A percentile compares a stretch with the other conserved stretches of the same genome.
Evolutionary conservation across 805 yeast species (phyloP).

Genomic region (Schwanniomyces pseudopolymorphus): DNA sequence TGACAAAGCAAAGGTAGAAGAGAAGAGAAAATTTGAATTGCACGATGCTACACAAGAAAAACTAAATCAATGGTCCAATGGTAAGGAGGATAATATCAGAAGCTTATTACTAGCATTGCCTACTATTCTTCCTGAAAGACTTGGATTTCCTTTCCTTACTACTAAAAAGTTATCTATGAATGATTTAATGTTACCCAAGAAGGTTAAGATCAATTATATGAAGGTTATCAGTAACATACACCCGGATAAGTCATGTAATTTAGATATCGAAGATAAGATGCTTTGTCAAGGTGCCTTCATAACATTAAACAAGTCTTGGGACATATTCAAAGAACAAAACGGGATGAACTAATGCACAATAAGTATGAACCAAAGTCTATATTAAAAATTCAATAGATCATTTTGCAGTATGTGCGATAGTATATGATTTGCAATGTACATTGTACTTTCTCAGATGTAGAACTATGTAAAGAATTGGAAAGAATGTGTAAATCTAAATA

Average conservation of each 20-base stretch:
- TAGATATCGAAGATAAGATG: constrained; percentile 70
- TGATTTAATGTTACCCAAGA: constrained; percentile 85
- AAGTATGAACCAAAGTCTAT: not conserved
- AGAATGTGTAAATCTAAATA: no score
- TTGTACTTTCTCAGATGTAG: no score
- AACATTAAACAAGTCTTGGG: constrained; percentile 88
- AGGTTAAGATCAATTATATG: constrained; percentile 82
- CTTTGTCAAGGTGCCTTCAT: constrained; percentile 87
- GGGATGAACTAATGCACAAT: constrained; percentile 8
- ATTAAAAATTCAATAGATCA: not conserved
- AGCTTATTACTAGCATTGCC: constrained; percentile 72
- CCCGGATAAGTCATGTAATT: constrained; percentile 75
- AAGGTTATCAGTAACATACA: constrained; percentile 76
- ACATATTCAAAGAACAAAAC: constrained; percentile 63
- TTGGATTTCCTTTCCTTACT: constrained; percentile 30
- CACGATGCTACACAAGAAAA: constrained; percentile 61
- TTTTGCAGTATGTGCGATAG: no score
- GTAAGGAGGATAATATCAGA: constrained; percentile 80
- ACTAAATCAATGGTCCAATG: constrained; percentile 63
- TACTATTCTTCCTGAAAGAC: constrained; percentile 49
- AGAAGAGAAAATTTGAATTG: constrained; percentile 48
- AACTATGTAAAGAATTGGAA: no score
- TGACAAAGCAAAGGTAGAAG: constrained; percentile 49
- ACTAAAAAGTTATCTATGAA: constrained; percentile 50
- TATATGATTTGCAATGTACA: no score